Conservation (phyloP, 2,329 filamentous ascomycete species). For the Xylariaceae sp. region DNA sequence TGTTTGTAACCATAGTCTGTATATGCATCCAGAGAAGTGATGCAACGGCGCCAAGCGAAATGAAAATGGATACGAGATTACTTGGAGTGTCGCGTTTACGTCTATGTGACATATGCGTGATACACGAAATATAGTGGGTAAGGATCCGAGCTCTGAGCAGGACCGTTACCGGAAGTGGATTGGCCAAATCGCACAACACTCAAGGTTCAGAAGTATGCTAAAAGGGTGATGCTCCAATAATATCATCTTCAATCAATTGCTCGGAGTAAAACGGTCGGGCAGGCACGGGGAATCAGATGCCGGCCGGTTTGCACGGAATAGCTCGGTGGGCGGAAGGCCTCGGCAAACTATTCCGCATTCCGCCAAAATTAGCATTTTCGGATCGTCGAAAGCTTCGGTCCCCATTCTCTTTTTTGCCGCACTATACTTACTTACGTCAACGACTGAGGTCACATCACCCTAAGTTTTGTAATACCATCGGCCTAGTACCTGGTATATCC, state of each 20-base stretch:
- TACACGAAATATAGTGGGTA: no score
- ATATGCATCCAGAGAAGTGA: conserved; percentile 33
- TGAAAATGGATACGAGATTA: conserved; percentile 26
- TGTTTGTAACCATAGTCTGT: conserved; percentile 42
- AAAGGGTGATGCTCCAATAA: background rate
- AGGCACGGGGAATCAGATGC: conserved; percentile 7
- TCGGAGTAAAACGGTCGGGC: conserved; percentile 20
- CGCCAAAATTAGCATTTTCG: conserved; percentile 4
- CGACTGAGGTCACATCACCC: background rate
- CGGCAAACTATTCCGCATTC: conserved; percentile 17
- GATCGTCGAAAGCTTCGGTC: conserved; percentile 7
- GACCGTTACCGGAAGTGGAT: no score
- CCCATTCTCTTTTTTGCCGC: conserved; percentile 12
- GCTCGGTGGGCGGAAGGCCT: conserved; percentile 15
- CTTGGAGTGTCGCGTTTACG: conserved; percentile 19
- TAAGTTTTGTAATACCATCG: no score
- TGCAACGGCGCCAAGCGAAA: conserved; percentile 32
- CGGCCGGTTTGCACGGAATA: conserved; percentile 8
- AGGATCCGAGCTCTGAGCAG: no score
- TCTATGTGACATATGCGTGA: conserved; percentile 1
- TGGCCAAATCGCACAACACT: no score
- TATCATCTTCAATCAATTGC: conserved; percentile 9
- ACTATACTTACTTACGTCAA: conserved; percentile 21
- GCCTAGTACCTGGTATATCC: no score
- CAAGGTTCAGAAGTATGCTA: no score